Conservation (phyloP, 2,329 filamentous ascomycete species). For the Paecilomyces sp. region DNA sequence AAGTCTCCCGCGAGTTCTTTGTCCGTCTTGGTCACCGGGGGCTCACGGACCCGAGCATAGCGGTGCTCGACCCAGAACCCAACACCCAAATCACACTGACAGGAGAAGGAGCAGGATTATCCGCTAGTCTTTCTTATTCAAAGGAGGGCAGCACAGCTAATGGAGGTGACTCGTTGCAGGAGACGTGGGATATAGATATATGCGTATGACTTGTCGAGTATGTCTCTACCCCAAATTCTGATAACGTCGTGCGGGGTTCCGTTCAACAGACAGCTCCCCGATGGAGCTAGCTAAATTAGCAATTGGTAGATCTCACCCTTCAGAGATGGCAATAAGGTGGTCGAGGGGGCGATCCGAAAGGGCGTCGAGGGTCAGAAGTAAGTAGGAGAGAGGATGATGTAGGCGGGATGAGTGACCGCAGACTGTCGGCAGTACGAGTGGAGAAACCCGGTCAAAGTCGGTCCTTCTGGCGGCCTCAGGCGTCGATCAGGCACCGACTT, state of each 20-base stretch:
- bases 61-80: slow-evolving; percentile 35
- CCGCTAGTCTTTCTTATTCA: background rate
- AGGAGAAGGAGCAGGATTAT: slow-evolving; percentile 1
- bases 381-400: slow-evolving; percentile 9
- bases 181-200: background rate
- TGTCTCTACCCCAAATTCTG: background rate
- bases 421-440: background rate
- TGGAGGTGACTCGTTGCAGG: background rate
- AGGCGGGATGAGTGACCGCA: slow-evolving; percentile 4
- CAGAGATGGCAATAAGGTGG: slow-evolving; percentile 4
- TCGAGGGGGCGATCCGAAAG: slow-evolving; percentile 1
- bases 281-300: slow-evolving; percentile 17
- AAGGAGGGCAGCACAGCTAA: background rate
- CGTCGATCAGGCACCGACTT: background rate
- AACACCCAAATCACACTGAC: slow-evolving; percentile 14
- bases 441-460: background rate
- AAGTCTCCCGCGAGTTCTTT: slow-evolving; percentile 29
- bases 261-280: slow-evolving; percentile 18
- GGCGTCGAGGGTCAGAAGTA: slow-evolving; percentile 1
- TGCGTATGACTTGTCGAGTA: background rate
- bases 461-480: background rate
- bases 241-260: slow-evolving; percentile 19
- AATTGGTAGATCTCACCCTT: slow-evolving; percentile 17
- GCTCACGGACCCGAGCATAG: slow-evolving; percentile 35
- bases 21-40: slow-evolving; percentile 33